Evolutionary conservation across 1,284 basidiomycete genomes (phyloP), one percentile per base, ranked within the genome.

Genomic region (Golubevia pallescens): DNA sequence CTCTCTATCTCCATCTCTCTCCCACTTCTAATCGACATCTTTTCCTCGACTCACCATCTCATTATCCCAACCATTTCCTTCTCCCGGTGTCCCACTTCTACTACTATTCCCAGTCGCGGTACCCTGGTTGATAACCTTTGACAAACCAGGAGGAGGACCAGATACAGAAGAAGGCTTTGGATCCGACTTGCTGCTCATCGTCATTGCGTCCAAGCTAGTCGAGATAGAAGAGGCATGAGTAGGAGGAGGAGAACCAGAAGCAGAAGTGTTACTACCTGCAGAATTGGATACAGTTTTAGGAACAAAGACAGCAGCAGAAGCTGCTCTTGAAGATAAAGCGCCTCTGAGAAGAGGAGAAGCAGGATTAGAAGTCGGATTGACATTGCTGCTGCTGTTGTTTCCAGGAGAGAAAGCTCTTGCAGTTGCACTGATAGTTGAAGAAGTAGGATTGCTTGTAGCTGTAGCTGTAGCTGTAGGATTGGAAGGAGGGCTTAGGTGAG

Each of bases 281-380:
- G 23, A 24, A 23, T 66, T 69, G 24, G 69, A 67, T 13, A 74
- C 71, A 28, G 67, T 62, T 65, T 80, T 80, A 48, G 78, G 78
- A 5, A 80, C 76, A 55, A 80, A 80, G 20, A 79, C 78, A 28
- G 77, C 73, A 8, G 77, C 77, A 28, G 70, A 71, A 3, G 76
- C 78, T 14, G 76, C 74, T 23, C 74, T 69, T 28, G 71, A 74
- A 57, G 73, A 74, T 51, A 80, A 71, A 1, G 68, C 73, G 16
- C 67, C 71, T 57, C 71, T 74, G 58, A 67, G 61, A 13, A 74
- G 70, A 53, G 71, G 69, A 2, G 74, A 60, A 3, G 71, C 69
- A n/a, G 54, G 59, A 34, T 57, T 58, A 51, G 52, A 34, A 48
- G 13, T 48, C 16, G 42, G 42, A 48, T 48, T 16, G 8, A 48